Base-by-base conservation (phyloP, 2,329 filamentous ascomycete genomes). In the Fusarium guadeloupense region DNA sequence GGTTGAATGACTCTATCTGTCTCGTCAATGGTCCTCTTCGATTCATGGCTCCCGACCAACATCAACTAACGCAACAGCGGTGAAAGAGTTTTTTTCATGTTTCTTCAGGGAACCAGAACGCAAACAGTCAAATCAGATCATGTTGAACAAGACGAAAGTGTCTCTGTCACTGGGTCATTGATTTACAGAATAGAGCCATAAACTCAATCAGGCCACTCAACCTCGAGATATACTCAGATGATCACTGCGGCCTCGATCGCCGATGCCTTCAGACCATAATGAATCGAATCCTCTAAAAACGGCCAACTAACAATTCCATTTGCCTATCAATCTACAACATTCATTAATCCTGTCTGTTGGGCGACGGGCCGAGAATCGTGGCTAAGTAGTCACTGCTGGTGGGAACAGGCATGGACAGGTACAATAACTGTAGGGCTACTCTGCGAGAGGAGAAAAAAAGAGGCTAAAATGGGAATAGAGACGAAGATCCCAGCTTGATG, bases 161-260 rank as follows among this genome's bases (percentile, higher is more conserved):
- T 17, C 16, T 17, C 19, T 48, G 30, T 57, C 52, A 50, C 17
- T 42, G 40, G 40, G 23, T 38, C 33, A 35, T 17, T 31, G 28
- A n/a, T 30, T 39, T 26, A 37, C 9, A 13, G 42, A 38, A 46
- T 42, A 26, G 44, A 39, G 41, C 44, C 37, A 54, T 34, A 40
- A 43, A 59, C 33, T 44, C 43, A 50, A 54, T 43, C 47, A 62
- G 59, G n/a, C 53, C 59, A 59, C 43, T 34, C 39, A 25, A 47
- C 45, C 58, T 53, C 28, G 26, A 33, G 59, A 31, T 62, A 59
- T 4, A 38, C 59, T 63, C 59, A 49, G 54, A 63, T 63, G 59
- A 63, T 44, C 47, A 43, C 23, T 38, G 17, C 28, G 25, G 30
- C 20, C 19, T 34, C 43, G 47, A 62, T 62, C 54, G 23, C 52